Evolutionary conservation across 768 basidiomycete genomes (phyloP), one percentile per base, ranked within the genome.

Genomic region (Pleurotus salmoneostramineus): DNA sequence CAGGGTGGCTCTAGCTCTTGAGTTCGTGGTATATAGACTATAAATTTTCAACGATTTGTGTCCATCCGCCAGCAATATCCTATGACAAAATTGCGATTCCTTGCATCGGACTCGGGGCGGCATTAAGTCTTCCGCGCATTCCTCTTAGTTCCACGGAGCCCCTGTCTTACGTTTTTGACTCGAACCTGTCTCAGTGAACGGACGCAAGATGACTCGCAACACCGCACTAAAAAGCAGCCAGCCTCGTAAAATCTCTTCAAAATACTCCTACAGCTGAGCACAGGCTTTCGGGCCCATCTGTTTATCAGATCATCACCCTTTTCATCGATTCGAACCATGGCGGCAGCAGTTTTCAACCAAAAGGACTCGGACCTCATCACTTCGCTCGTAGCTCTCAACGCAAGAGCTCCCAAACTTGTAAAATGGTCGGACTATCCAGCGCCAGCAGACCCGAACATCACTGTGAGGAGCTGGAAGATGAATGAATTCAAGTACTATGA

Each of bases 401-500:
- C 77, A 40, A 79, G 76, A 51, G 77, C 76, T 0, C 80, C 83
- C 2, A 90, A 87, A 67, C 83, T 93, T 50, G 80, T 93, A 56
- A 80, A 77, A 48, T 83, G 84, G 2, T 76, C 80, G 0, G 64
- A 70, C 1, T 87, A 90, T 65, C 44, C 69, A 1, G 85, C 82
- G 0, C 85, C 89, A 0, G 82, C 81, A 1, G 82, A 83, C 58
- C 77, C 83, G 1, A 62, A 69, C 2, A 76, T 86, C 63, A 65
- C 69, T 3, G 73, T 98, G 33, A 79, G 83, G 3, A 93, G 91
- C 73, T 98, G 96, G 96, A 96, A 94, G 77, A 94, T 98, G 93
- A 91, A 93, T 71, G 97, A 98, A 70, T 93, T 87, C 78, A 93
- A 93, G 68, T 98, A 96, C 73, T 89, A 92, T 59, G 85, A 90